Percentiles rank a stretch among this genome's conserved stretches.
Conservation (phyloP, 2,329 filamentous ascomycete species). For the Aspergillus sp. region DNA sequence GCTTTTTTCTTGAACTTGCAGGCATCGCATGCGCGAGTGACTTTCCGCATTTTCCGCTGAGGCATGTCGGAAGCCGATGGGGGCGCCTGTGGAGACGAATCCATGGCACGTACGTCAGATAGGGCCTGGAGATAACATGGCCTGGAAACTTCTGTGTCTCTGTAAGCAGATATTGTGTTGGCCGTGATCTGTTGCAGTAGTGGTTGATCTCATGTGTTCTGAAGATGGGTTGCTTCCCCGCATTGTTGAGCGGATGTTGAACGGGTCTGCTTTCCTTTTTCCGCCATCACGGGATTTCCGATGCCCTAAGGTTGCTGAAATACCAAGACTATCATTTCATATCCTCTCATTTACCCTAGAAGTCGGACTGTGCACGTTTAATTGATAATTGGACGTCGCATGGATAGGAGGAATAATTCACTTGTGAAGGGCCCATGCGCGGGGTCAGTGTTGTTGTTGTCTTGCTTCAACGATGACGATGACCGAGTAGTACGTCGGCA, state of each 20-base stretch:
- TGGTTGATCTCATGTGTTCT: background rate
- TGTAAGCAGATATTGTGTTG: no score
- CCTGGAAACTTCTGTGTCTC: background rate
- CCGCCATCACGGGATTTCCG: background rate
- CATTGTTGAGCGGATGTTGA: background rate
- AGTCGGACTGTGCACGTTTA: no score
- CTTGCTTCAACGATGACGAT: no score
- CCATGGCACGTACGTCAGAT: background rate
- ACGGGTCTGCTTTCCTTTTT: background rate
- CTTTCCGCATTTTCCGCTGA: constrained; percentile 19
- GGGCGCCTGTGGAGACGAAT: background rate
- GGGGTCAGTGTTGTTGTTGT: no score
- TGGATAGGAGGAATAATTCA: no score
- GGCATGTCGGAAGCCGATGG: constrained; percentile 23
- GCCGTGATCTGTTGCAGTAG: background rate
- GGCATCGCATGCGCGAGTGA: constrained; percentile 24
- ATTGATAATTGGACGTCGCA: no score
- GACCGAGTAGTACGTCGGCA: no score
- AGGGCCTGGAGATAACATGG: background rate
- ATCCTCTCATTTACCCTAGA: no score
- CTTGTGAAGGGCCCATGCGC: no score
- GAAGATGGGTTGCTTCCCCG: background rate
- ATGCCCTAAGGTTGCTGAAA: background rate
- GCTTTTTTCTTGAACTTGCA: constrained; percentile 24
- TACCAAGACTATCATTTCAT: no score